Evolutionary conservation across 495 filamentous ascomycete species (phyloP).

Genomic region (Hypoxylon lienhwacheense): DNA sequence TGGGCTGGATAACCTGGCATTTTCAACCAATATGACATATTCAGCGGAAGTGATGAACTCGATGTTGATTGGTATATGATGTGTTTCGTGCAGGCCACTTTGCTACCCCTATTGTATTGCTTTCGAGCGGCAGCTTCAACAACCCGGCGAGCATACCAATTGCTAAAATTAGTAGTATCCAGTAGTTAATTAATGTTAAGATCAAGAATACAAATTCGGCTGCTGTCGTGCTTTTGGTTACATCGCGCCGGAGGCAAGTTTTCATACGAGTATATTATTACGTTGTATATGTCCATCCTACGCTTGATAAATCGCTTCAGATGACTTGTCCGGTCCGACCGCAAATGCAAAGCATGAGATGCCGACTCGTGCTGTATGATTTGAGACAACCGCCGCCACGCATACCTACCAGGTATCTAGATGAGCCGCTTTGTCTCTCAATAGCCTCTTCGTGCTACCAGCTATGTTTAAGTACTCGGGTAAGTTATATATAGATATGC

Average conservation of each 20-base stretch:
- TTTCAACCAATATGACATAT: slow-evolving; percentile 15
- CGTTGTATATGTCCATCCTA: slow-evolving; percentile 10
- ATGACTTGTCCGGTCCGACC: slow-evolving; percentile 14
- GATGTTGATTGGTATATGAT: neutral
- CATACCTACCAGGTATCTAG: neutral
- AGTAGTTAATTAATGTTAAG: no score
- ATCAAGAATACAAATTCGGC: neutral
- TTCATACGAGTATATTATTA: no score
- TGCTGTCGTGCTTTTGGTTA: no score
- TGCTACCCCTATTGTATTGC: neutral
- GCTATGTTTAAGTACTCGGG: neutral
- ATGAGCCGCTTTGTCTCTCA: neutral
- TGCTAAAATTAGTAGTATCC: no score
- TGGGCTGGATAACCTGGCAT: slow-evolving; percentile 24
- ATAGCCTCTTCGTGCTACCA: neutral
- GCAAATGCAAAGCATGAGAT: slow-evolving; percentile 14
- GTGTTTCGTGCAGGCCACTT: slow-evolving; percentile 1
- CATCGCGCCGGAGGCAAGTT: slow-evolving; percentile 6
- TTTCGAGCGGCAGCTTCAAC: no score
- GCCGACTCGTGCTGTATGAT: slow-evolving; percentile 1
- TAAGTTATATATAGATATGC: no score
- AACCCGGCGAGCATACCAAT: no score
- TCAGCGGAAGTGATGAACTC: neutral
- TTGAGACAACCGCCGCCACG: neutral
- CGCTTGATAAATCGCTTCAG: slow-evolving; percentile 1